These are phyloP conservation scores for Aleurites moluccanus DNA, from an alignment of 441 rosid genomes.

Conservation along the genomic window DNA sequence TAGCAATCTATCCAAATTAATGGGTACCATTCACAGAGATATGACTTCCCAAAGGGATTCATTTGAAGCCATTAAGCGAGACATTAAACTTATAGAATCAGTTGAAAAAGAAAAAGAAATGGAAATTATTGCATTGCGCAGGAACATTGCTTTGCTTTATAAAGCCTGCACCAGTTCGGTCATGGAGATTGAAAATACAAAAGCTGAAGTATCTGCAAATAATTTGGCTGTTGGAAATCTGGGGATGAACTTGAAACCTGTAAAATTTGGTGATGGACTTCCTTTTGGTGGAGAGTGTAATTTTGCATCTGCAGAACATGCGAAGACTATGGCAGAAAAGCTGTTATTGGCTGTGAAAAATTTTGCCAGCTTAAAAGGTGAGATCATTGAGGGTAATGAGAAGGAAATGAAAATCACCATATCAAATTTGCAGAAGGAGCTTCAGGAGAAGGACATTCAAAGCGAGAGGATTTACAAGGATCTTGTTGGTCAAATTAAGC, in stretches of 20 bases:
- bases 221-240: slow-evolving; percentile 31
- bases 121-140: slow-evolving; percentile 54
- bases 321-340: slow-evolving; percentile 57
- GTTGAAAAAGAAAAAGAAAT: slow-evolving; percentile 50
- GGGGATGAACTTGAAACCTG: slow-evolving; percentile 37
- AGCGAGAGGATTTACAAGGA: slow-evolving; percentile 84
- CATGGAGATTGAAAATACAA: slow-evolving; percentile 68
- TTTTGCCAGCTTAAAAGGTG: slow-evolving; percentile 50
- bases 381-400: slow-evolving; percentile 47
- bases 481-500: slow-evolving; percentile 89
- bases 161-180: slow-evolving; percentile 66
- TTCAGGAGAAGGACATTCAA: slow-evolving; percentile 92
- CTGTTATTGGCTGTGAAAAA: slow-evolving; percentile 52
- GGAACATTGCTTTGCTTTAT: slow-evolving; percentile 59
- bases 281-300: slow-evolving; percentile 29
- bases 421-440: slow-evolving; percentile 81
- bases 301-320: slow-evolving; percentile 57
- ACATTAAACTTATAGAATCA: slow-evolving; percentile 43
- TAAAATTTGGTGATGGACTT: slow-evolving; percentile 25
- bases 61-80: slow-evolving; percentile 45
- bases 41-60: slow-evolving; percentile 44
- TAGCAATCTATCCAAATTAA: slow-evolving; percentile 42
- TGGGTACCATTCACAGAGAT: slow-evolving; percentile 45
- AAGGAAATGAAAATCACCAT: slow-evolving; percentile 76
- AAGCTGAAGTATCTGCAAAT: slow-evolving; percentile 48